Conservation (phyloP, 176 grass and related monocot genomes). For the Eragrostis curvula region DNA sequence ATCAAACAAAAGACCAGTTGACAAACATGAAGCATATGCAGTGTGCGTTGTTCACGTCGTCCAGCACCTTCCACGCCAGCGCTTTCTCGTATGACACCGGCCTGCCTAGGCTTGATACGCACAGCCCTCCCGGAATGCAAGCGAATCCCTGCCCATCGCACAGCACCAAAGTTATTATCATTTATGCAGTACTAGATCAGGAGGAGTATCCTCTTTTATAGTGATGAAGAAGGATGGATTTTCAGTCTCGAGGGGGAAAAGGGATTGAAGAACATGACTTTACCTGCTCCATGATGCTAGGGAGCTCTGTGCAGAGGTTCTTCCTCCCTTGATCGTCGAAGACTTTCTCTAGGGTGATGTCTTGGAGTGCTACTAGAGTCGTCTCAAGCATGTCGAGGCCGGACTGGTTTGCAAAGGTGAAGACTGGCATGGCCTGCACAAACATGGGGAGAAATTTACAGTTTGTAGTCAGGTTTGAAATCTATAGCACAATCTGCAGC, state of each 20-base stretch:
- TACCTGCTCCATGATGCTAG: slow-evolving; percentile 63
- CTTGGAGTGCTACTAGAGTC: slow-evolving; percentile 69
- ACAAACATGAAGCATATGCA: slow-evolving; percentile 89
- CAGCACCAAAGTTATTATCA: not conserved
- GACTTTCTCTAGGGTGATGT: slow-evolving; percentile 68
- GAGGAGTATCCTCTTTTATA: not conserved
- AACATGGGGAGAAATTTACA: too few species aligned
- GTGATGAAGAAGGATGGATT: not conserved
- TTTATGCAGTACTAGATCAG: not conserved
- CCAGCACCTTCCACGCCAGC: slow-evolving; percentile 83
- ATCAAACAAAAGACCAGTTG: slow-evolving; percentile 81
- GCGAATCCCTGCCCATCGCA: slow-evolving; percentile 47
- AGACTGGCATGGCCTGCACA: slow-evolving; percentile 71
- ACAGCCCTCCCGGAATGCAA: slow-evolving; percentile 70
- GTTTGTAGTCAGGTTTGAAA: not conserved
- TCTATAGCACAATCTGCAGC: not conserved
- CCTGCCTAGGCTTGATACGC: slow-evolving; percentile 71
- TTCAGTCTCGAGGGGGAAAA: not conserved
- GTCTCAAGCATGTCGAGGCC: slow-evolving; percentile 98
- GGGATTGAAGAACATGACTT: not conserved
- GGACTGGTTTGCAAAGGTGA: slow-evolving; percentile 86
- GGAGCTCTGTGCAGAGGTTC: slow-evolving; percentile 73
- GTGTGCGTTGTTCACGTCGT: slow-evolving; percentile 55
- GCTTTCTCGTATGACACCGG: slow-evolving; percentile 76
- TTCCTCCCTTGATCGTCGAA: slow-evolving; percentile 73